Evolutionary conservation across 768 basidiomycete species (phyloP).

Genomic region (Termitomyces sp.): DNA sequence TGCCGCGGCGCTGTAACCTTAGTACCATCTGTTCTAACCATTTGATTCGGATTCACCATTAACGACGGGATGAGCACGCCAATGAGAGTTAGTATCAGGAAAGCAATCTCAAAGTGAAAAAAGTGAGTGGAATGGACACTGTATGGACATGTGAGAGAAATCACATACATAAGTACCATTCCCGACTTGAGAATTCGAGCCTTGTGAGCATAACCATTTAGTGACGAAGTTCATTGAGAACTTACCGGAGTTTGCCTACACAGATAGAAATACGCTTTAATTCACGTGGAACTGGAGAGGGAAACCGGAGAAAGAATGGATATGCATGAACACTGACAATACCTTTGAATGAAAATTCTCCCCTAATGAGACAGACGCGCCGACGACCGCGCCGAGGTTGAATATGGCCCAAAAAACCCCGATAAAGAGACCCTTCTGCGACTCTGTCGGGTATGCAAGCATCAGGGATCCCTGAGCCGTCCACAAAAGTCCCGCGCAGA

Average conservation of each 20-base stretch:
- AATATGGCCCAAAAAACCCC: constrained; percentile 84
- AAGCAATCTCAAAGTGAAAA: constrained; percentile 53
- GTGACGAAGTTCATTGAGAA: neutral
- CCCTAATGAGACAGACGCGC: constrained; percentile 70
- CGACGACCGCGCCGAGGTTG: constrained; percentile 78
- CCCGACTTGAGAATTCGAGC: constrained; percentile 36
- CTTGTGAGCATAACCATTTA: neutral
- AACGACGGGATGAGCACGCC: constrained; percentile 64
- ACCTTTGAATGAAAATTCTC: constrained; percentile 65
- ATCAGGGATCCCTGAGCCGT: constrained; percentile 84
- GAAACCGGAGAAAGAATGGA: constrained; percentile 13
- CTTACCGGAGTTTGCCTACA: constrained; percentile 39
- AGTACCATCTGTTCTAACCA: constrained; percentile 75
- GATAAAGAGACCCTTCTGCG: constrained; percentile 74
- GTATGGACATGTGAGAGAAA: neutral
- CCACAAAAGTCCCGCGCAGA: constrained; percentile 74
- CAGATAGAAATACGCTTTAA: neutral
- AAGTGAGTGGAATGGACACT: neutral
- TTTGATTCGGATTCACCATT: constrained; percentile 69
- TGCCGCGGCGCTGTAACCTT: constrained; percentile 59
- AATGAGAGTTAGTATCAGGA: constrained; percentile 67
- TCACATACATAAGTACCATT: constrained; percentile 72
- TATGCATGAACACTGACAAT: constrained; percentile 17
- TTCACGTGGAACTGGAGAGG: neutral
- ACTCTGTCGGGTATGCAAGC: constrained; percentile 79